Conservation (phyloP, 805 yeast species). For the Saturnispora quitensis region DNA sequence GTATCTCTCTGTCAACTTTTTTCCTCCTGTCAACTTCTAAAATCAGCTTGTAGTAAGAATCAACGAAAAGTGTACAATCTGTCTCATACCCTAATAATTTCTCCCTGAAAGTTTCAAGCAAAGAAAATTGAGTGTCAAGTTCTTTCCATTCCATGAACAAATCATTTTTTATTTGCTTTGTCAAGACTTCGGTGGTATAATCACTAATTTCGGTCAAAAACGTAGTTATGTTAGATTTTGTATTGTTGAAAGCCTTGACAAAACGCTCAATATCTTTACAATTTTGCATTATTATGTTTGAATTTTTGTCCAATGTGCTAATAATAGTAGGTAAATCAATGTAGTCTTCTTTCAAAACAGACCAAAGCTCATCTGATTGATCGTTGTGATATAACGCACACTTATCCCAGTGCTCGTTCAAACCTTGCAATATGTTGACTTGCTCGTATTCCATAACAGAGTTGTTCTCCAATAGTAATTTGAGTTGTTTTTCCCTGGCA, state of each 20-base stretch:
- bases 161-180: constrained; percentile 8
- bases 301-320: constrained; percentile 34
- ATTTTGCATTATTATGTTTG: constrained; percentile 22
- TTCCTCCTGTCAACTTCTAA: constrained; percentile 46
- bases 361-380: constrained; percentile 31
- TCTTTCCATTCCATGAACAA: background rate
- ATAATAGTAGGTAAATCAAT: constrained; percentile 50
- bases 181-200: constrained; percentile 5
- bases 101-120: constrained; percentile 11
- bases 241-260: constrained; percentile 16
- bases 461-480: constrained; percentile 31
- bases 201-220: constrained; percentile 7
- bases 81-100: constrained; percentile 23
- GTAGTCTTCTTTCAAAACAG: constrained; percentile 44
- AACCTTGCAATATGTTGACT: constrained; percentile 57
- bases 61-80: constrained; percentile 43
- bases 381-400: constrained; percentile 38
- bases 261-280: constrained; percentile 22
- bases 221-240: constrained; percentile 7
- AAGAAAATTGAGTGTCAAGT: constrained; percentile 9
- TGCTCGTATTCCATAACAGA: constrained; percentile 53
- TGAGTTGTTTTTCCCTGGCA: constrained; percentile 18
- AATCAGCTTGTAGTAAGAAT: constrained; percentile 43
- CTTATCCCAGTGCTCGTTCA: constrained; percentile 79
- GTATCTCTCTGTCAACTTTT: constrained; percentile 32